These are phyloP conservation scores for Thermomyces lanuginosus DNA, from an alignment of 2,329 filamentous ascomycete genomes.

Conservation along the genomic window DNA sequence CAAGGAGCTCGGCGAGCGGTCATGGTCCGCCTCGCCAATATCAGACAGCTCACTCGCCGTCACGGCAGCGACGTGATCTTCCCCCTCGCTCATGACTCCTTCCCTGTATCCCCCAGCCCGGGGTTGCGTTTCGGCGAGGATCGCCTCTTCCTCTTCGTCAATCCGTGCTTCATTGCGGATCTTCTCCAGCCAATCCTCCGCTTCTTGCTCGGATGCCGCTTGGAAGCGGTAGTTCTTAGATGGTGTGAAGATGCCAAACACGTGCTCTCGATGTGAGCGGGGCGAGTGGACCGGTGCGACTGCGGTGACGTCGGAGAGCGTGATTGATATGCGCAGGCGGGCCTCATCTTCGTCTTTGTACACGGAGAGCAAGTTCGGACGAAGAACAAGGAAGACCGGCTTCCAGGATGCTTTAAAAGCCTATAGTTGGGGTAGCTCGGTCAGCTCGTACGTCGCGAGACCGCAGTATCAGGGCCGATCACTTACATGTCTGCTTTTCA, in stretches of 20 bases:
- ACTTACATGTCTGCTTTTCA: conserved; percentile 76
- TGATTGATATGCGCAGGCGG: conserved; percentile 75
- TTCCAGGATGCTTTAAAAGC: conserved; percentile 63
- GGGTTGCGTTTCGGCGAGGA: conserved; percentile 34
- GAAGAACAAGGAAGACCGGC: conserved; percentile 69
- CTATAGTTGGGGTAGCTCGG: conserved; percentile 9
- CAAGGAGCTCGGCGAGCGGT: conserved; percentile 18
- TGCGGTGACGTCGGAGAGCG: conserved; percentile 76
- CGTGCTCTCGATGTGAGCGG: conserved; percentile 68
- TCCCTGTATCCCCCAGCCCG: conserved; percentile 2
- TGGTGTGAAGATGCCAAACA: conserved; percentile 85
- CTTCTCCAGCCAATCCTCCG: conserved; percentile 68
- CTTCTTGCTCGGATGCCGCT: conserved; percentile 54
- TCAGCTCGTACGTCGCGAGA: neutral
- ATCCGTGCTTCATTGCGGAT: conserved; percentile 68
- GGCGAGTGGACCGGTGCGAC: conserved; percentile 77
- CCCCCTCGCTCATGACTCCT: conserved; percentile 8
- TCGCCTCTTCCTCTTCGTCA: conserved; percentile 75
- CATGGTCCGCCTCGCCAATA: conserved; percentile 14
- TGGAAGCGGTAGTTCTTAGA: conserved; percentile 85
- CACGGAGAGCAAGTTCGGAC: conserved; percentile 75
- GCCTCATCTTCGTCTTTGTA: conserved; percentile 88
- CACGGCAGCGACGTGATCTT: conserved; percentile 16
- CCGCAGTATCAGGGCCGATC: neutral
- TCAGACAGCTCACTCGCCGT: conserved; percentile 30